Evolutionary conservation across 345 rosid genomes (phyloP).

Genomic region (Populus deltoides): DNA sequence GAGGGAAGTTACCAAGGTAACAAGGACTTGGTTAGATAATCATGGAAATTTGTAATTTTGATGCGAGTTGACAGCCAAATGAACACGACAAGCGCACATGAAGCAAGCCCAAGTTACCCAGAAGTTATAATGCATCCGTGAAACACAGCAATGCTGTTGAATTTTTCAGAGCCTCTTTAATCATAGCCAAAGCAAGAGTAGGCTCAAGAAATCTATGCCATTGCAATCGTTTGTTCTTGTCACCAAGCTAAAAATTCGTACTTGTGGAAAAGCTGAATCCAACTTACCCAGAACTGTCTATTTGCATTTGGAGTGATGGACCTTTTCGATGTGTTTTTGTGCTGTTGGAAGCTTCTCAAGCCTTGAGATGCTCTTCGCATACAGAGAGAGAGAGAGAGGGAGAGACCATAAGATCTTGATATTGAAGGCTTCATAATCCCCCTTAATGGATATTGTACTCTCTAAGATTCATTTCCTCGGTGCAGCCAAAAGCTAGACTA

Average conservation of each 20-base stretch:
- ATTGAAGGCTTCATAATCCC: background rate
- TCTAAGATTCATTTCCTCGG: conserved; percentile 34
- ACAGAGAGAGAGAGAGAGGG: background rate
- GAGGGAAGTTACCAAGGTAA: background rate
- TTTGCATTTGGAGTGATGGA: conserved; percentile 26
- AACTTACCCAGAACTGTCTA: conserved; percentile 36
- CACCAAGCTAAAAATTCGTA: conserved; percentile 4
- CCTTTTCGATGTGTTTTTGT: conserved; percentile 24
- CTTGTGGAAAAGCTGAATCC: conserved; percentile 35
- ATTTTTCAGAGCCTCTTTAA: conserved; percentile 35
- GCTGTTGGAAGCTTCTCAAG: conserved; percentile 42
- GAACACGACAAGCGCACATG: conserved; percentile 20
- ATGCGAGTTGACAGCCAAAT: background rate
- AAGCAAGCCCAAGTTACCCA: background rate
- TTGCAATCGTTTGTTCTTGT: conserved; percentile 21
- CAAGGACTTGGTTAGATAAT: background rate
- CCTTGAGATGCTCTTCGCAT: conserved; percentile 30
- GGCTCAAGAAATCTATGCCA: conserved; percentile 35
- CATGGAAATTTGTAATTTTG: background rate
- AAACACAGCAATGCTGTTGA: conserved; percentile 10
- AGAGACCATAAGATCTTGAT: conserved; percentile 20
- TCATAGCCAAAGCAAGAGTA: conserved; percentile 2
- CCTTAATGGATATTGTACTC: background rate
- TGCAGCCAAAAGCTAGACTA: conserved; percentile 25
- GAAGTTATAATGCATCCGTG: conserved; percentile 15